Conservation (phyloP, 2,329 filamentous ascomycete genomes). For the Cordyceps cicadae region DNA sequence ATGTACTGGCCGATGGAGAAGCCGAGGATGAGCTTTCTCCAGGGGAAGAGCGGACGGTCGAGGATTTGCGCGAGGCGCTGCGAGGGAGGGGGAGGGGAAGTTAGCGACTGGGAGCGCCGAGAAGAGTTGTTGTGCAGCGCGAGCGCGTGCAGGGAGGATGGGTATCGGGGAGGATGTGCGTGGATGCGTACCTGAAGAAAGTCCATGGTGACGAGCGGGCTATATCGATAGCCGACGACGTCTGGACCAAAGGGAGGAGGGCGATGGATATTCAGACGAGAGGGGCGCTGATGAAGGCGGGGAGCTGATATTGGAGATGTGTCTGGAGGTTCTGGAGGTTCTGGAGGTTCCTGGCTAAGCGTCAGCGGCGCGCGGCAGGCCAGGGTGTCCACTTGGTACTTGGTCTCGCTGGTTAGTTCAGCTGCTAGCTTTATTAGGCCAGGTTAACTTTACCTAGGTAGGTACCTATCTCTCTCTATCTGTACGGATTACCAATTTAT, state of each 20-base stretch:
- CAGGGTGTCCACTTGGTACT: constrained; percentile 5
- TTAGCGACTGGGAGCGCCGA: neutral
- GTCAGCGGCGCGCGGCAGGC: neutral
- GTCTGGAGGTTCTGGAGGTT: neutral
- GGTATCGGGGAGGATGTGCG: neutral
- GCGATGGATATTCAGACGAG: neutral
- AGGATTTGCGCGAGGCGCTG: constrained; percentile 74
- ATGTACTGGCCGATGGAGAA: constrained; percentile 89
- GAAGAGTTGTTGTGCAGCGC: neutral
- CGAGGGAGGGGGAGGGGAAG: neutral
- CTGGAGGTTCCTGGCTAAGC: neutral
- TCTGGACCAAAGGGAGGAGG: neutral
- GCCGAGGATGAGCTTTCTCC: constrained; percentile 92
- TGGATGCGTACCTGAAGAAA: constrained; percentile 34
- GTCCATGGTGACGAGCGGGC: constrained; percentile 28
- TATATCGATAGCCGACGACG: constrained; percentile 6
- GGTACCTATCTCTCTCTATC: too few species aligned
- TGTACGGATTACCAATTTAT: too few species aligned
- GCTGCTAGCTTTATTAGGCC: too few species aligned
- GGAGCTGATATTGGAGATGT: neutral
- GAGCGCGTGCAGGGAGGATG: neutral
- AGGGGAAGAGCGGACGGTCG: constrained; percentile 88
- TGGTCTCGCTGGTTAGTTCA: too few species aligned
- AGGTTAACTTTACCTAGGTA: too few species aligned
- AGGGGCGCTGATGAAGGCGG: neutral